Base-by-base conservation (phyloP, 2,329 filamentous ascomycete species). In the Pseudogymnoascus sp. region DNA sequence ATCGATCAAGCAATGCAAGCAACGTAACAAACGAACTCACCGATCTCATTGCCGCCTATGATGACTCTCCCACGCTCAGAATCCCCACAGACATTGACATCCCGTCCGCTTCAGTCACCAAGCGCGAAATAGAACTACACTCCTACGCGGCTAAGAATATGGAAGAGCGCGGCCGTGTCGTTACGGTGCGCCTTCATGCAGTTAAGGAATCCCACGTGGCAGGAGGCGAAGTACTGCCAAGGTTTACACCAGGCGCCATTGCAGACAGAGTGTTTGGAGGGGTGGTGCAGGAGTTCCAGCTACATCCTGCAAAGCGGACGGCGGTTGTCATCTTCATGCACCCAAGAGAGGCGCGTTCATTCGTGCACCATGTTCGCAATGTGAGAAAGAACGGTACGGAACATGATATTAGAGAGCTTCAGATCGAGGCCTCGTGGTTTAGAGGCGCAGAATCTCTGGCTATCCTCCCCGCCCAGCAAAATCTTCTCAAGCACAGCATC, bases 341-440 rank as follows among this genome's bases (percentile, higher is more conserved):
- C n/a, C 21, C 38, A 13, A 23, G 28, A 10, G 60, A 61, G 38
- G 60, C 60, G 18, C 34, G 33, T 5, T 28, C 57, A 10, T 59
- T 60, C 12, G 37, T 61, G 9, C 39, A 56, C 4, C 60, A 61
- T 39, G 30, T 61, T 18, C 33, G 33, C 10, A 30, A 28, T 5
- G 18, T 61, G 1, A 59, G 37, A 39, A n/a, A 38, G 6, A 48
- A 35, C 5, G 60, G 60, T 2, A 61, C 39, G 3, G 57, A 18
- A 12, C 60, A 60, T 5, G 57, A 59, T 19, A 55, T 52, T 9
- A 58, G 60, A 5, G 60, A 30, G 2, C 57, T 61, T 13, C 60
- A 60, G 21, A 60, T 61, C 7, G 60, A 61, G 13, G 60, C 57
- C 12, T 39, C 37, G 9, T 61, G 56, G 56, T 61, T 21, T 10